Evolutionary conservation across 805 yeast genomes (phyloP).

Genomic region (Candida namnaoensis): DNA sequence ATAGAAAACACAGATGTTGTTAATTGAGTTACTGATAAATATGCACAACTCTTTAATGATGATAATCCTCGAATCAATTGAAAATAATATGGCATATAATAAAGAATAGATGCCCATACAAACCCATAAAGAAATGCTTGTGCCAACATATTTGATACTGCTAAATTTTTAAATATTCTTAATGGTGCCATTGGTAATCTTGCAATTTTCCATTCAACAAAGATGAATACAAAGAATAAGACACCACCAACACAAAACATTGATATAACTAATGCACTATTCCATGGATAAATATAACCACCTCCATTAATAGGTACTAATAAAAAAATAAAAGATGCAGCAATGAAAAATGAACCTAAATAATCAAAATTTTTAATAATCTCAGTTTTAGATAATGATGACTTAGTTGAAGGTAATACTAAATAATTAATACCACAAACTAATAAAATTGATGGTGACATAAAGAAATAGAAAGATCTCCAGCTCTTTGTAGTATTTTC

Average conservation of each 20-base stretch:
- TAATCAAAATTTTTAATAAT: constrained; percentile 45
- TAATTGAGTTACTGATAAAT: constrained; percentile 33
- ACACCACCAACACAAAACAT: constrained; percentile 34
- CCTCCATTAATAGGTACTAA: constrained; percentile 54
- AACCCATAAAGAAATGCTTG: constrained; percentile 39
- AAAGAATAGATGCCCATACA: constrained; percentile 33
- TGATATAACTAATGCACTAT: constrained; percentile 30
- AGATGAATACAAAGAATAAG: constrained; percentile 31
- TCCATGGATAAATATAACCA: constrained; percentile 51
- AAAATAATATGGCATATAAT: constrained; percentile 35
- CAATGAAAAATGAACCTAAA: constrained; percentile 38
- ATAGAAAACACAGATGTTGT: constrained; percentile 31
- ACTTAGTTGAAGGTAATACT: constrained; percentile 25
- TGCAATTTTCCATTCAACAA: constrained; percentile 33
- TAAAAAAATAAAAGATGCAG: constrained; percentile 39
- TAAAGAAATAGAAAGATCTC: constrained; percentile 44
- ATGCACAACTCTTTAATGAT: constrained; percentile 26
- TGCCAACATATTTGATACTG: constrained; percentile 22
- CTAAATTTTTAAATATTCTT: constrained; percentile 25
- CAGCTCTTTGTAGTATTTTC: constrained; percentile 27
- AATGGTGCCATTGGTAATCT: constrained; percentile 46
- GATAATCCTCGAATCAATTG: neutral
- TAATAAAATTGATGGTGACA: constrained; percentile 28
- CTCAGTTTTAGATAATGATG: constrained; percentile 22
- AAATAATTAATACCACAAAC: constrained; percentile 19